Conservation (phyloP, 208 protist species). For the Leishmania amazonensis region DNA sequence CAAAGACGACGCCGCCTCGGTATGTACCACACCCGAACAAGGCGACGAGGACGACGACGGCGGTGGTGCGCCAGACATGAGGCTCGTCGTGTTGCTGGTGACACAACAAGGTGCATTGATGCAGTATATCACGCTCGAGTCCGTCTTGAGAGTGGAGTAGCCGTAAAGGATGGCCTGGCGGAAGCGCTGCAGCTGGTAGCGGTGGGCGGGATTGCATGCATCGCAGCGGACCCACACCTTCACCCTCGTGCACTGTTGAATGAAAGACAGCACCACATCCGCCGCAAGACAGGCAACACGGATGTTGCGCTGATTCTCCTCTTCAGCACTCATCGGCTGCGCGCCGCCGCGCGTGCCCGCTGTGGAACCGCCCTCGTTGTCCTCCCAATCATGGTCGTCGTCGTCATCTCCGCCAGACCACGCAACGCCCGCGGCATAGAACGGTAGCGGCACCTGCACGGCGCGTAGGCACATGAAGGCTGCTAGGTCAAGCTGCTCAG, state of each 20-base stretch:
- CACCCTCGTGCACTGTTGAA: conserved; percentile 22
- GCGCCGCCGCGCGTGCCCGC: not conserved
- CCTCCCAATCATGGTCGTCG: not conserved
- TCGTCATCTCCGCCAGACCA: conserved; percentile 17
- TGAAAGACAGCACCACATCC: conserved; percentile 41
- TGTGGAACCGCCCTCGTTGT: not conserved
- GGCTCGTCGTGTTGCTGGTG: not conserved
- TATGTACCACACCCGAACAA: conserved; percentile 8
- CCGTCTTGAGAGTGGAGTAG: conserved; percentile 17
- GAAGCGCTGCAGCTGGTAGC: conserved; percentile 55
- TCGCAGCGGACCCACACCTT: conserved; percentile 84
- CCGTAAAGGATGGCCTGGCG: conserved; percentile 62
- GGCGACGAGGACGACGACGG: not conserved
- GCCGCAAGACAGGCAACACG: conserved; percentile 37
- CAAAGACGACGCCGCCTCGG: conserved; percentile 37
- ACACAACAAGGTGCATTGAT: conserved; percentile 22
- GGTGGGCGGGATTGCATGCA: conserved; percentile 46
- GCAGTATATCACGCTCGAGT: conserved; percentile 5
- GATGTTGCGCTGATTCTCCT: conserved; percentile 34
- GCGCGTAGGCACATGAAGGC: conserved; percentile 70
- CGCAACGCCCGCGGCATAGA: conserved; percentile 7
- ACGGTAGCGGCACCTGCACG: conserved; percentile 73
- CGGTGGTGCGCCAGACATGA: not conserved
- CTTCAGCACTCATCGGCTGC: not conserved
- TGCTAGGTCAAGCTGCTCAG: conserved; percentile 68